These are phyloP conservation scores for Somion occarium DNA, from an alignment of 1,284 basidiomycete genomes.

Conservation along the genomic window DNA sequence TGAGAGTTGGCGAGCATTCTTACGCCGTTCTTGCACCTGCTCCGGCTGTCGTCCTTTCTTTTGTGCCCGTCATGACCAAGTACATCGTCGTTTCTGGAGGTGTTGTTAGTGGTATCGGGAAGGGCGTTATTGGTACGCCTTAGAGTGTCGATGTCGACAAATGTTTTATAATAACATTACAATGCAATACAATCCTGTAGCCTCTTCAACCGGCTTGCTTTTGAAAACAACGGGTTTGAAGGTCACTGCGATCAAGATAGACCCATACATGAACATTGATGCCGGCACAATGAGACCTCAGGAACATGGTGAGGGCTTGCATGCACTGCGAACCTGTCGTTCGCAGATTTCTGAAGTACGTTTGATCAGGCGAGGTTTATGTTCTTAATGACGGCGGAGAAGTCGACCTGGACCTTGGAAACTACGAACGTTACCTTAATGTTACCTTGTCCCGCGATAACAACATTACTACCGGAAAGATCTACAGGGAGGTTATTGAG, in stretches of 20 bases:
- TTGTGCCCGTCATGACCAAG: conserved; percentile 61
- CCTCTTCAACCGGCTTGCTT: conserved; percentile 94
- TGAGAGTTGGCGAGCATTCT: no score
- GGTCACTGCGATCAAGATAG: conserved; percentile 99
- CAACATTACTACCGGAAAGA: conserved; percentile 98
- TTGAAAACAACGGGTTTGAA: conserved; percentile 95
- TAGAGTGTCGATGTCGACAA: conserved; percentile 11
- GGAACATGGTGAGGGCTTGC: conserved; percentile 77
- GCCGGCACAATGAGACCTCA: conserved; percentile 99
- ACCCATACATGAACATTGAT: conserved; percentile 99
- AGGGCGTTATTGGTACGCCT: conserved; percentile 86
- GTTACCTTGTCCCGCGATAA: conserved; percentile 94
- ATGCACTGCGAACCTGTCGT: background rate
- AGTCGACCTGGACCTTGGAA: conserved; percentile 96
- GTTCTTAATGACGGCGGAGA: conserved; percentile 98
- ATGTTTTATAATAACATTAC: conserved; percentile 4
- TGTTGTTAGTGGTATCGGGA: conserved; percentile 92
- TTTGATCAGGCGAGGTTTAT: conserved; percentile 86
- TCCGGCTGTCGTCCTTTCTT: conserved; percentile 1
- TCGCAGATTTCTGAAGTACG: background rate
- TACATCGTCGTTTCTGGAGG: conserved; percentile 91
- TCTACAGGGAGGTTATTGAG: conserved; percentile 96
- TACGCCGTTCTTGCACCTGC: conserved; percentile 3
- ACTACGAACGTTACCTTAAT: conserved; percentile 97
- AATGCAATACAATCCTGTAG: conserved; percentile 39